Evolutionary conservation across 768 basidiomycete genomes (phyloP).

Genomic region (Mycena latifolia): DNA sequence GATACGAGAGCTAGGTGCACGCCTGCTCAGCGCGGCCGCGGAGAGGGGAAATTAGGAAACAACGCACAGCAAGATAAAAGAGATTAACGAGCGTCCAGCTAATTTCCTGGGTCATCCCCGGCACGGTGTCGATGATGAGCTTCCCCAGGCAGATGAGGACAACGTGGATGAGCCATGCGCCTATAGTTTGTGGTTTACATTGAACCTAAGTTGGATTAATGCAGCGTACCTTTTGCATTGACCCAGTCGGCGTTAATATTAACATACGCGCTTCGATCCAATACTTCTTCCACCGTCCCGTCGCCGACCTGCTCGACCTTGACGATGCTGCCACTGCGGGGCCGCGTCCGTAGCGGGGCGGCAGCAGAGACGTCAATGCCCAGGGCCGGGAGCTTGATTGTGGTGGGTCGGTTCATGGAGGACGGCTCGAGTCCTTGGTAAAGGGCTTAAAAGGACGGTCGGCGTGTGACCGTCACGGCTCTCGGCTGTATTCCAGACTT

Average conservation of each 20-base stretch:
- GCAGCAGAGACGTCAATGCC: conserved; percentile 50
- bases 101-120: conserved; percentile 93
- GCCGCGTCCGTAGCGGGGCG: conserved; percentile 42
- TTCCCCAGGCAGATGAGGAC: conserved; percentile 93
- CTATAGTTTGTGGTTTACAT: conserved; percentile 53
- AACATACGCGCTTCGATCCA: conserved; percentile 84
- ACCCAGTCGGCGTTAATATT: conserved; percentile 96
- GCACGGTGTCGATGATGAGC: conserved; percentile 92
- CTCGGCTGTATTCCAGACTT: no score
- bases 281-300: conserved; percentile 76
- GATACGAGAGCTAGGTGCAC: conserved; percentile 82
- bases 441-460: not conserved
- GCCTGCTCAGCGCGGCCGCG: conserved; percentile 8
- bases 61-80: conserved; percentile 89
- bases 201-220: conserved; percentile 8
- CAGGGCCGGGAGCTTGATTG: conserved; percentile 68
- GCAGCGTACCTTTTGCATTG: conserved; percentile 82
- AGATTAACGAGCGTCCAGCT: conserved; percentile 97
- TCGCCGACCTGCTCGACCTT: conserved; percentile 88
- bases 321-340: conserved; percentile 78
- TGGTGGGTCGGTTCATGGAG: conserved; percentile 64
- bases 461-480: no score
- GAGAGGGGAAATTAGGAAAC: not conserved
- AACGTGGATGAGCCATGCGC: conserved; percentile 98
- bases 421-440: no score